These are phyloP conservation scores for Thamnidium elegans DNA, from an alignment of 192 early-diverging fungal species.

Conservation along the genomic window DNA sequence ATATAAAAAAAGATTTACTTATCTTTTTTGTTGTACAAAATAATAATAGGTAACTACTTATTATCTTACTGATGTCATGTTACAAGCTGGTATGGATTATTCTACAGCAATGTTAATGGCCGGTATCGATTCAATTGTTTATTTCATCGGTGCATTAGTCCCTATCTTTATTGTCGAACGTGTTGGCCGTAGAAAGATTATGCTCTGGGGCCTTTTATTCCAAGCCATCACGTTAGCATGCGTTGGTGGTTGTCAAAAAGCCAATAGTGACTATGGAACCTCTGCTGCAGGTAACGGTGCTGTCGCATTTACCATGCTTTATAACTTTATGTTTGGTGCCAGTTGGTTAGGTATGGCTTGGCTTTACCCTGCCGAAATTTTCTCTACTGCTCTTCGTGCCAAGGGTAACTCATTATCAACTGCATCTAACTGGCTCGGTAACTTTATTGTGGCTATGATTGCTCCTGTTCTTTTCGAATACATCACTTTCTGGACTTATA, in stretches of 20 bases:
- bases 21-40: too few species aligned
- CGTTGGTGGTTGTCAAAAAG: constrained; percentile 30
- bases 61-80: constrained; percentile 37
- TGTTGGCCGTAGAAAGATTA: constrained; percentile 65
- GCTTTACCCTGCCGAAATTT: constrained; percentile 80
- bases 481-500: constrained; percentile 52
- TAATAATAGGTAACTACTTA: constrained; percentile 21
- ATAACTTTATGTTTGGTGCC: constrained; percentile 65
- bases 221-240: constrained; percentile 26
- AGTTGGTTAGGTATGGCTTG: constrained; percentile 81
- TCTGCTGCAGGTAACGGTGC: constrained; percentile 37
- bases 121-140: constrained; percentile 66
- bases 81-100: constrained; percentile 47
- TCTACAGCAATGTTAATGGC: constrained; percentile 45
- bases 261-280: constrained; percentile 26
- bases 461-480: constrained; percentile 60
- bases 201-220: constrained; percentile 57
- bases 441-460: constrained; percentile 62
- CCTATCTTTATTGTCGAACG: constrained; percentile 69
- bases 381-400: constrained; percentile 67
- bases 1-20: too few species aligned
- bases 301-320: constrained; percentile 61
- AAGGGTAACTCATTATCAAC: constrained; percentile 73
- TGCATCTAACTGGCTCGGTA: constrained; percentile 77
- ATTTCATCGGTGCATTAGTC: constrained; percentile 67